Evolutionary conservation across 169 alveolate genomes (phyloP).

Genomic region (Plasmodium coatneyi): DNA sequence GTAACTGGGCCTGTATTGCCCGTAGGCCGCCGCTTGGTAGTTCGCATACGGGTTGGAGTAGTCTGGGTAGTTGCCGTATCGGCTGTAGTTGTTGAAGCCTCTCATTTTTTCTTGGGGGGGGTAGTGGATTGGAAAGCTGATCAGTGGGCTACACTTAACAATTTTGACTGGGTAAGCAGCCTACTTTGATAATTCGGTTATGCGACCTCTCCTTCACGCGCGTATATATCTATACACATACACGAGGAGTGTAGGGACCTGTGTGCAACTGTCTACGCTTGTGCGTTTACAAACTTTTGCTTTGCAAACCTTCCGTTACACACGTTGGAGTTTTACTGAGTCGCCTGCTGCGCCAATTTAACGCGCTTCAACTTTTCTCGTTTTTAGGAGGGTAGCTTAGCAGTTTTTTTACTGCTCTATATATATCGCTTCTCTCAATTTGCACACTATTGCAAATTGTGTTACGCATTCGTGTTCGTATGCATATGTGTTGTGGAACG

Average conservation of each 20-base stretch:
- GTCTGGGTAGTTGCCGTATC: constrained; percentile 29
- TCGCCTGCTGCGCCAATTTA: not conserved
- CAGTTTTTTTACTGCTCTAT: not conserved
- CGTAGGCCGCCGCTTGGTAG: constrained; percentile 41
- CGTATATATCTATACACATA: not conserved
- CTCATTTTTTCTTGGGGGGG: constrained; percentile 10
- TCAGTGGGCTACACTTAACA: not conserved
- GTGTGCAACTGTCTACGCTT: not conserved
- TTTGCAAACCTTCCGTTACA: not conserved
- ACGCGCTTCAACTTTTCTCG: not conserved
- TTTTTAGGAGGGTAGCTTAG: not conserved
- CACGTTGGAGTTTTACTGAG: not conserved
- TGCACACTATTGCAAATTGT: not conserved
- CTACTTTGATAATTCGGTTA: not conserved
- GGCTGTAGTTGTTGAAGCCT: constrained; percentile 29
- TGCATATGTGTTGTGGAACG: not conserved
- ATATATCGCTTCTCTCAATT: not conserved
- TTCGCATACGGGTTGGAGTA: constrained; percentile 11
- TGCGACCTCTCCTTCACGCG: not conserved
- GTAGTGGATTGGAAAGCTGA: not conserved
- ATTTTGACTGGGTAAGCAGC: not conserved
- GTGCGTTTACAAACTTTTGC: not conserved
- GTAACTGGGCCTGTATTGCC: constrained; percentile 34
- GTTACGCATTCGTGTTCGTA: not conserved
- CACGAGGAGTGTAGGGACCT: not conserved